A percentile compares a stretch with the other conserved stretches of the same genome.
phyloP scores from a whole-genome alignment of 768 basidiomycete species.

The Sarcodon sp. region DNA sequence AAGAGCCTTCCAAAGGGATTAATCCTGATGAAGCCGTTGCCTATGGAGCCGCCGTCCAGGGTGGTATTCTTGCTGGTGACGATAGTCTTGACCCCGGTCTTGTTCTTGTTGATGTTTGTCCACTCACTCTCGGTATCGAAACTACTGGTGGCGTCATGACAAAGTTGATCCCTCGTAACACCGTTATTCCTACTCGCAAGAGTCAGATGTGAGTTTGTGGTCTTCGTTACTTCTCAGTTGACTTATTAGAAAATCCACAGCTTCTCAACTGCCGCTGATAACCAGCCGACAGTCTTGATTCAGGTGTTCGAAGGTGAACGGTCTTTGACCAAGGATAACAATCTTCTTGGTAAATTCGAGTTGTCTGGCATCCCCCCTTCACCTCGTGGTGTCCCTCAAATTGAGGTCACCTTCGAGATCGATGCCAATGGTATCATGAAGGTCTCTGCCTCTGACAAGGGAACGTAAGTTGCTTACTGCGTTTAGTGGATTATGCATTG shows the following conservation, averaged over 20 bases:
- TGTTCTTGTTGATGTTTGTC: conserved; percentile 82
- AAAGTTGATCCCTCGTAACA: conserved; percentile 44
- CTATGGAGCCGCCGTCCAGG: conserved; percentile 94
- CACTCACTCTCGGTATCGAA: conserved; percentile 48
- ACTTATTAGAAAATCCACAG: conserved; percentile 4
- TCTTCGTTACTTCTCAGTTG: conserved; percentile 16
- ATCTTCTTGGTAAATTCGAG: conserved; percentile 35
- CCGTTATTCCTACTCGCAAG: conserved; percentile 46
- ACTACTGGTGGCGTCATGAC: conserved; percentile 48
- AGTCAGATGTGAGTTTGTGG: conserved; percentile 21
- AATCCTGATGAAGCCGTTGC: conserved; percentile 98
- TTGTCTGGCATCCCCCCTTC: conserved; percentile 31
- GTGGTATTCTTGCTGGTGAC: conserved; percentile 89
- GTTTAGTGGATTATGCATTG: neutral
- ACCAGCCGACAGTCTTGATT: conserved; percentile 29
- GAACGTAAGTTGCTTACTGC: conserved; percentile 37
- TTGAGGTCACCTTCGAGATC: conserved; percentile 31
- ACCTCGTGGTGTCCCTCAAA: conserved; percentile 21
- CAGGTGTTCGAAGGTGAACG: conserved; percentile 27
- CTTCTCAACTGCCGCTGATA: conserved; percentile 40
- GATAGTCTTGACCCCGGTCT: conserved; percentile 75
- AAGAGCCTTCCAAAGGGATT: conserved; percentile 92
- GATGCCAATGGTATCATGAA: conserved; percentile 64
- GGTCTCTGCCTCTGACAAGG: conserved; percentile 87
- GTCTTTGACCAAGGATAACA: conserved; percentile 32